Base-by-base conservation (phyloP, 164 flowering plant genomes). In the Buxus sempervirens region DNA sequence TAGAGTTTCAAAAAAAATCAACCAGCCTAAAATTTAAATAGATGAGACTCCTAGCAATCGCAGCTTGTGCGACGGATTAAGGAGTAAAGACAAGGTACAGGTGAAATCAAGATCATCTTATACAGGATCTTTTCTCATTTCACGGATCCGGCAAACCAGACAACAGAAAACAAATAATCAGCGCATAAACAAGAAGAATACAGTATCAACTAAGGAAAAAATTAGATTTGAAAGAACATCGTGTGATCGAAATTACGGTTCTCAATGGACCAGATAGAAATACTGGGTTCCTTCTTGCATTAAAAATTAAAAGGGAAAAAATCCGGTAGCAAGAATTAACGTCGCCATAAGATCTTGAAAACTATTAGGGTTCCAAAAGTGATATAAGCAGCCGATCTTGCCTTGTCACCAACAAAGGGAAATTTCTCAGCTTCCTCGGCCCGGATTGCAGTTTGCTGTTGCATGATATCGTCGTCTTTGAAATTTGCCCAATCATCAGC, bases 391-490 rank as follows among this genome's bases (percentile, higher is more conserved):
- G 21, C 24, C 38, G 38, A 32, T 27, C 80, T 70, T 81, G 66
- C 96, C 96, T 92, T 92, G 75, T 90, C 93, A 16, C 91, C 91
- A 10, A 92, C 84, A 42, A 78, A 90, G 13, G 86, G 95, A 64
- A 83, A 65, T 75, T 89, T 90, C 65, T 71, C 79, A 54, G 96
- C 87, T 77, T 92, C 88, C 65, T 76, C 82, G 25, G 82, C 83
- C 14, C 32, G 80, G 65, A 92, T 85, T 16, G 84, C 84, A 73
- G 81, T 75, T 49, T 90, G 86, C 60, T 92, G 96, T 62, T 83
- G 84, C 88, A 90, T 82, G 74, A 92, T 80, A 41, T 87, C 96
- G 62, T 86, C 83, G 58, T 88, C 96, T 54, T 65, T 84, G 69
- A 78, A 78, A 68, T 59, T 79, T 13, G 51, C 76, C 93, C 97